These are phyloP conservation scores for Phytophthora pseudosyringae DNA, from an alignment of 352 stramenopile genomes.

Conservation along the genomic window DNA sequence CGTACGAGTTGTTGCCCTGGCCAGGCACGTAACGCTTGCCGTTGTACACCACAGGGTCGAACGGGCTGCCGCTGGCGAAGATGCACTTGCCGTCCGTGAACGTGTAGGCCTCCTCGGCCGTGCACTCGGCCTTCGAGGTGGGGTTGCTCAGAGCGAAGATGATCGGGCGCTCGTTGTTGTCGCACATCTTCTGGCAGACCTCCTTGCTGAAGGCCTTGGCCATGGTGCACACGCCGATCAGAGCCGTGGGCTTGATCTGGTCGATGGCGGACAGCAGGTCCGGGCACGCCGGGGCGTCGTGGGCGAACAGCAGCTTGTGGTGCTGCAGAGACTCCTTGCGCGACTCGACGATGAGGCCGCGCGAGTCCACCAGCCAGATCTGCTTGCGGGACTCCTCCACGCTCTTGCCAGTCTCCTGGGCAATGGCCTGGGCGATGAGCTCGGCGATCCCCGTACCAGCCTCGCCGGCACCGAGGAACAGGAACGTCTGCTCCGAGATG, in stretches of 20 bases:
- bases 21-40: constrained; percentile 85
- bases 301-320: constrained; percentile 91
- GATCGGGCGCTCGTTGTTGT: constrained; percentile 91
- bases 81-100: constrained; percentile 96
- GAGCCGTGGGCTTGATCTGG: constrained; percentile 91
- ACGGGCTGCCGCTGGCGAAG: constrained; percentile 96
- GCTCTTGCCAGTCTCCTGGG: constrained; percentile 85
- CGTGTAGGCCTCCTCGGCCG: constrained; percentile 95
- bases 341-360: constrained; percentile 84
- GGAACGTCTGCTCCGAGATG: constrained; percentile 94
- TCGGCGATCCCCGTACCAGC: constrained; percentile 96
- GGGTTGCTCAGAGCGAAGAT: constrained; percentile 98
- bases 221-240: constrained; percentile 96
- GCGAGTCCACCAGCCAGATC: constrained; percentile 94
- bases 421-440: constrained; percentile 92
- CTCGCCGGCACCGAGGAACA: constrained; percentile 95
- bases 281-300: constrained; percentile 71
- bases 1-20: constrained; percentile 97
- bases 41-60: constrained; percentile 93
- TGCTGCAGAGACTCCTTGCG: constrained; percentile 84
- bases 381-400: constrained; percentile 90
- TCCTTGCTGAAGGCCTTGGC: constrained; percentile 90
- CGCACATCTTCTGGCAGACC: constrained; percentile 91
- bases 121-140: constrained; percentile 97
- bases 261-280: constrained; percentile 83